phyloP scores from a whole-genome alignment of 2,329 filamentous ascomycete species.

The Botrytis fragariae region DNA sequence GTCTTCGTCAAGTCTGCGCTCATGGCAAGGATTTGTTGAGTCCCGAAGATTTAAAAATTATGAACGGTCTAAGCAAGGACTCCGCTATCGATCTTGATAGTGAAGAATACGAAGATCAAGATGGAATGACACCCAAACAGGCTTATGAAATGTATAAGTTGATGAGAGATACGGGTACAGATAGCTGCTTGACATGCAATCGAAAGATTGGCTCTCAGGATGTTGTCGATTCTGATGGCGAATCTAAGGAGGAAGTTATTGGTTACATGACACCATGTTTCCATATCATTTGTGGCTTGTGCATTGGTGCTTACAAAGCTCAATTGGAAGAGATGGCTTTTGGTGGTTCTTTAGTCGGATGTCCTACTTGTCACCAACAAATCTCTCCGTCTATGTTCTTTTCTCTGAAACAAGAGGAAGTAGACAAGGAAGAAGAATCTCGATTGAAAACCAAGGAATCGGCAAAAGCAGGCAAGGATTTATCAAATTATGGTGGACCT shows the following conservation, averaged over 20 bases:
- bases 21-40: slow-evolving; percentile 90
- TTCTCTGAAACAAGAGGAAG: slow-evolving; percentile 54
- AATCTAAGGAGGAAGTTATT: slow-evolving; percentile 58
- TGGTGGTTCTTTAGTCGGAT: slow-evolving; percentile 50
- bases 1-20: slow-evolving; percentile 85
- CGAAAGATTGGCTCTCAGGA: slow-evolving; percentile 59
- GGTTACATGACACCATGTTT: slow-evolving; percentile 84
- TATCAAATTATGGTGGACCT: slow-evolving; percentile 74
- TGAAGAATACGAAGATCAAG: slow-evolving; percentile 55
- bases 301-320: slow-evolving; percentile 60
- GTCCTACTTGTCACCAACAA: slow-evolving; percentile 65
- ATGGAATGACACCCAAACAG: slow-evolving; percentile 62
- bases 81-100: slow-evolving; percentile 89
- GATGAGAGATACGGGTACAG: slow-evolving; percentile 77
- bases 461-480: slow-evolving; percentile 55
- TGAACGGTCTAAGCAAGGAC: slow-evolving; percentile 77
- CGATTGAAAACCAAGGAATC: slow-evolving; percentile 31
- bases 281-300: slow-evolving; percentile 77
- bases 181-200: slow-evolving; percentile 69
- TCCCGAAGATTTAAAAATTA: slow-evolving; percentile 74
- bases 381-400: slow-evolving; percentile 66
- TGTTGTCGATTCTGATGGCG: slow-evolving; percentile 56
- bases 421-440: slow-evolving; percentile 35
- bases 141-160: slow-evolving; percentile 84
- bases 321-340: slow-evolving; percentile 46